Evolutionary conservation across 2,329 filamentous ascomycete genomes (phyloP).

Genomic region (Ophiosphaerella herpotricha): DNA sequence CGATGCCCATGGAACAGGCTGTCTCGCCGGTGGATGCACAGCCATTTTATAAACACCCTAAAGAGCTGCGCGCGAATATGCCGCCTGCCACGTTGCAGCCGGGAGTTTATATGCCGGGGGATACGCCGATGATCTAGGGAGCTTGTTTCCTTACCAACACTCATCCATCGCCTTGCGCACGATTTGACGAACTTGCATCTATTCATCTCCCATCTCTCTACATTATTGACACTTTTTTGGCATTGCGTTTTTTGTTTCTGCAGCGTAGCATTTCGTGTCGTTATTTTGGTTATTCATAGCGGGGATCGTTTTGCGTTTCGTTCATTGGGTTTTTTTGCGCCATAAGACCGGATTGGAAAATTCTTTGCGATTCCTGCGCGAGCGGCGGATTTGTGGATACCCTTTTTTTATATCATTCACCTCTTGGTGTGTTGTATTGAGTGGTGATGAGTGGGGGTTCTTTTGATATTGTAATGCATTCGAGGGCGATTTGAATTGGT

Average conservation of each 20-base stretch:
- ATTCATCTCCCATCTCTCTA: too few species aligned
- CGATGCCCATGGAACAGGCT: slow-evolving; percentile 46
- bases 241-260: too few species aligned
- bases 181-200: neutral
- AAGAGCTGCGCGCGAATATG: slow-evolving; percentile 57
- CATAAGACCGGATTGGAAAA: too few species aligned
- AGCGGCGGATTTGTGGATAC: slow-evolving; percentile 42
- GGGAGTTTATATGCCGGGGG: slow-evolving; percentile 46
- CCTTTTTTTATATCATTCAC: slow-evolving; percentile 20
- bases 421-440: slow-evolving; percentile 2
- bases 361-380: too few species aligned
- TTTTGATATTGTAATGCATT: too few species aligned
- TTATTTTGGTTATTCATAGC: too few species aligned
- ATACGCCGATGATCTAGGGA: slow-evolving; percentile 43
- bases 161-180: neutral
- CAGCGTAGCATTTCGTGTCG: too few species aligned
- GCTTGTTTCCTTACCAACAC: neutral
- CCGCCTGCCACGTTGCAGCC: slow-evolving; percentile 52
- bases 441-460: neutral
- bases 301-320: too few species aligned
- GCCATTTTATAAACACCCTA: slow-evolving; percentile 48
- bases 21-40: slow-evolving; percentile 44
- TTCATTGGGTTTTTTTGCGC: too few species aligned
- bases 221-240: too few species aligned
- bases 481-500: neutral